phyloP scores from a whole-genome alignment of 257 asterid species.

The Jaltomata sinuosa region DNA sequence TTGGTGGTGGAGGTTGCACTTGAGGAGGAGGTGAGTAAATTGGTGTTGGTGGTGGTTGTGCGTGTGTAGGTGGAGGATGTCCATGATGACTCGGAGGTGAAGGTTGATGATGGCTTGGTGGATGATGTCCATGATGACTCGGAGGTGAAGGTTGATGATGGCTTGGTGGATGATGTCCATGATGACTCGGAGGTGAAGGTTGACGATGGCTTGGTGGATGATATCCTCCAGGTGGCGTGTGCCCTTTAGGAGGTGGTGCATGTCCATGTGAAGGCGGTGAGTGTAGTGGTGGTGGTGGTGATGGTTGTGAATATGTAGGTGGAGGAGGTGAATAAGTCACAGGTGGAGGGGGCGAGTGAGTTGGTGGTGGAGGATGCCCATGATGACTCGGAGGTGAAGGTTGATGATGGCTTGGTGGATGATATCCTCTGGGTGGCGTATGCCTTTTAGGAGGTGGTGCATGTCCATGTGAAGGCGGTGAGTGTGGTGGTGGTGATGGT shows the following conservation, averaged over 20 bases:
- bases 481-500: neutral
- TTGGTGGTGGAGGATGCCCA: neutral
- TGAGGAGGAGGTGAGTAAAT: neutral
- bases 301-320: neutral
- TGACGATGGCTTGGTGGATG: neutral
- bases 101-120: neutral
- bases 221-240: no score
- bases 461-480: neutral
- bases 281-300: neutral
- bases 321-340: neutral
- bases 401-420: neutral
- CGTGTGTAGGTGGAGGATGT: neutral
- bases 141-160: neutral
- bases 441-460: neutral
- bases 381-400: neutral
- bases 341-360: neutral
- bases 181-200: neutral
- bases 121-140: neutral
- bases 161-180: neutral
- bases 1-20: neutral
- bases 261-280: neutral
- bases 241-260: neutral
- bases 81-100: no score
- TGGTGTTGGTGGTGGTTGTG: neutral
- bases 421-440: neutral